phyloP scores from a whole-genome alignment of 2,329 filamentous ascomycete genomes.

The Parascedosporium putredinis region DNA sequence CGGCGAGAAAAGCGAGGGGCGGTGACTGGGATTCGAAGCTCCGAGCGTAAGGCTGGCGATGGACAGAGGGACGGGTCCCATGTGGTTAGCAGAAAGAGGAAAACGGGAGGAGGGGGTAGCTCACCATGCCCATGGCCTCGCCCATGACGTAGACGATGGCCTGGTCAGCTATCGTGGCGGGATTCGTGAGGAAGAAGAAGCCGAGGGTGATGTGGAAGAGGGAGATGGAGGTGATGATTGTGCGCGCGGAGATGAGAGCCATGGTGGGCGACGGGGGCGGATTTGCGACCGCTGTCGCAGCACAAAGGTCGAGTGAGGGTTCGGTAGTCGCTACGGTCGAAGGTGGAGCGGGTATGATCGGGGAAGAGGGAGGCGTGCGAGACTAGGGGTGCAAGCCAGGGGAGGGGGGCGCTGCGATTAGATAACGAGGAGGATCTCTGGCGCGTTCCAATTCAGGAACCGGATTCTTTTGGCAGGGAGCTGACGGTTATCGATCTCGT shows the following conservation, averaged over 20 bases:
- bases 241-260: slow-evolving; percentile 70
- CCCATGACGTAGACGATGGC: slow-evolving; percentile 72
- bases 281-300: too few species aligned
- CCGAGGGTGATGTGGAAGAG: slow-evolving; percentile 78
- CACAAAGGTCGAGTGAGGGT: background rate
- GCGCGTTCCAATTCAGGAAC: too few species aligned
- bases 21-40: slow-evolving; percentile 59
- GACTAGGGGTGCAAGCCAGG: too few species aligned
- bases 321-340: background rate
- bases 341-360: too few species aligned
- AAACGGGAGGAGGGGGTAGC: slow-evolving; percentile 14
- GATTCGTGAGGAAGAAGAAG: slow-evolving; percentile 72
- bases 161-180: slow-evolving; percentile 64
- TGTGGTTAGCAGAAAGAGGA: background rate
- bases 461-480: too few species aligned
- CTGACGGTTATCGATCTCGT: too few species aligned
- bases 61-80: background rate
- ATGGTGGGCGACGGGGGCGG: slow-evolving; percentile 36
- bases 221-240: slow-evolving; percentile 70
- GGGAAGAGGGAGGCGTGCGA: too few species aligned
- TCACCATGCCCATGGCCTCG: slow-evolving; percentile 72
- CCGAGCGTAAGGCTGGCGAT: slow-evolving; percentile 49
- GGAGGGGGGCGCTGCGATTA: too few species aligned
- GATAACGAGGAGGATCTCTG: too few species aligned
- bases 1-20: slow-evolving; percentile 63